phyloP scores from a whole-genome alignment of 2,329 filamentous ascomycete species.

The Emmonsiellopsis sp. region DNA sequence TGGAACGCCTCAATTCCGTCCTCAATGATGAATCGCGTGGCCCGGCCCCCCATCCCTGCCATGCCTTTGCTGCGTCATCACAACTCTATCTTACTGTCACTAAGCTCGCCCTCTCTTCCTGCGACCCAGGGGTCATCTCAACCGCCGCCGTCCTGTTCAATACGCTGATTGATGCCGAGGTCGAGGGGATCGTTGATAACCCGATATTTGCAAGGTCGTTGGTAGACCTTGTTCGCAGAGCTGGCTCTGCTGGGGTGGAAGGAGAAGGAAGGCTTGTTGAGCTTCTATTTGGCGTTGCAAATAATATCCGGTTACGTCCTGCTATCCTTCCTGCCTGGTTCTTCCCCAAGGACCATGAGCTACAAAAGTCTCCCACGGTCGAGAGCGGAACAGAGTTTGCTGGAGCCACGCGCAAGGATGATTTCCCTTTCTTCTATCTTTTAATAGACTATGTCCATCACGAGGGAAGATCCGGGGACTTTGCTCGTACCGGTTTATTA shows the following conservation, averaged over 20 bases:
- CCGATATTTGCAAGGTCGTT: constrained; percentile 75
- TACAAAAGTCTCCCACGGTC: constrained; percentile 28
- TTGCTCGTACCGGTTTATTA: constrained; percentile 83
- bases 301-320: constrained; percentile 86
- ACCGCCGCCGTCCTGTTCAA: constrained; percentile 81
- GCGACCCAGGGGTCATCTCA: constrained; percentile 76
- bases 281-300: constrained; percentile 88
- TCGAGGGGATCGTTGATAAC: constrained; percentile 88
- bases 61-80: constrained; percentile 73
- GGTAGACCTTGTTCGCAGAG: constrained; percentile 74
- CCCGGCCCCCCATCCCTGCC: constrained; percentile 82
- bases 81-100: constrained; percentile 85
- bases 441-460: constrained; percentile 95
- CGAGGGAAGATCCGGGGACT: constrained; percentile 89
- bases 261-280: constrained; percentile 86
- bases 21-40: constrained; percentile 83
- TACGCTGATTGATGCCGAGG: constrained; percentile 88
- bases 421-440: constrained; percentile 93
- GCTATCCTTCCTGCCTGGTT: constrained; percentile 89
- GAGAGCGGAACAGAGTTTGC: constrained; percentile 58
- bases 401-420: constrained; percentile 75
- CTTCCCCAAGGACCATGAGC: constrained; percentile 45
- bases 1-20: constrained; percentile 53
- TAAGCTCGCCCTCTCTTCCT: constrained; percentile 76
- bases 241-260: constrained; percentile 58